A percentile compares a stretch with the other conserved stretches of the same genome.
These are phyloP conservation scores for Nemophila menziesii DNA, from an alignment of 257 asterid species.

Conservation along the genomic window DNA sequence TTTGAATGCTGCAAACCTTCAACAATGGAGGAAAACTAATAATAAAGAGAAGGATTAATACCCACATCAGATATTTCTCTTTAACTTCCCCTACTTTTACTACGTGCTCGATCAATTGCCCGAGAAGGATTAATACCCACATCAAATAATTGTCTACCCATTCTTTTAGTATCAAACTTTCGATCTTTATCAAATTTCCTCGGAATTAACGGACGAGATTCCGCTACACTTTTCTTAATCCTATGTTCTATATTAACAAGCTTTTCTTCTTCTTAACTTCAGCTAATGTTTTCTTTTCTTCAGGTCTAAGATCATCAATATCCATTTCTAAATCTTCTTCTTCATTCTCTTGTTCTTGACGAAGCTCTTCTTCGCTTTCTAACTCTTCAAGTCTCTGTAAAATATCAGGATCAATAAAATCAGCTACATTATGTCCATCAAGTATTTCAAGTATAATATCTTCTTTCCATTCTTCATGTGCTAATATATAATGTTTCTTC, in stretches of 20 bases:
- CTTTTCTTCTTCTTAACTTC: constrained; percentile 73
- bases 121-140: constrained; percentile 66
- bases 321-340: constrained; percentile 82
- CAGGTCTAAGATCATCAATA: constrained; percentile 64
- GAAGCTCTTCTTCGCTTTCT: constrained; percentile 73
- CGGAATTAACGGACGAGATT: constrained; percentile 73
- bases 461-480: constrained; percentile 83
- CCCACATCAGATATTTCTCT: constrained; percentile 96
- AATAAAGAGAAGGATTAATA: too few species aligned
- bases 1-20: too few species aligned
- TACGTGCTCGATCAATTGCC: constrained; percentile 77
- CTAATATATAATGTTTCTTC: constrained; percentile 72
- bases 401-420: constrained; percentile 88
- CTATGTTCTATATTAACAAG: constrained; percentile 71
- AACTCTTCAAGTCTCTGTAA: constrained; percentile 77
- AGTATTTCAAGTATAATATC: constrained; percentile 77
- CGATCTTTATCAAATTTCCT: constrained; percentile 74
- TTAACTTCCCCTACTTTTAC: constrained; percentile 81
- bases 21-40: too few species aligned
- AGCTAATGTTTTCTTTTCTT: constrained; percentile 53
- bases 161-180: constrained; percentile 48
- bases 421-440: constrained; percentile 90
- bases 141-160: constrained; percentile 71
- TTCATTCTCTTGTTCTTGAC: constrained; percentile 61
- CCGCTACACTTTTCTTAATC: constrained; percentile 77